These are phyloP conservation scores for Volvariella surrecta DNA, from an alignment of 1,284 basidiomycete species.

Conservation along the genomic window DNA sequence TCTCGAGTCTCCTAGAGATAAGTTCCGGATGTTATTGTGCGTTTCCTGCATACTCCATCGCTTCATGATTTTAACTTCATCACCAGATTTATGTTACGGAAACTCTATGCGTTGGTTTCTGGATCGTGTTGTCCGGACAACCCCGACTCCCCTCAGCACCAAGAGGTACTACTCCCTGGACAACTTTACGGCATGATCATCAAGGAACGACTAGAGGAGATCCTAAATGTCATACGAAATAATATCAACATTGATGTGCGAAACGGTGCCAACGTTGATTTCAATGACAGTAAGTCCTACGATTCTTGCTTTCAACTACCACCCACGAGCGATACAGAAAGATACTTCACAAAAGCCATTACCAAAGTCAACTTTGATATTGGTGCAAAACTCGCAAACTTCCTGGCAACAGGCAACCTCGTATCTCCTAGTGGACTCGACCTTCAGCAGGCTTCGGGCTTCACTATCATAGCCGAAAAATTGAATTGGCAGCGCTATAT, in stretches of 20 bases:
- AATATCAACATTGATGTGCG: conserved; percentile 76
- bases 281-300: conserved; percentile 69
- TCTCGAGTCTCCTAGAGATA: conserved; percentile 84
- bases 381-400: conserved; percentile 85
- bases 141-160: conserved; percentile 97
- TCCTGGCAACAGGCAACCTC: conserved; percentile 96
- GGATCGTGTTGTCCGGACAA: conserved; percentile 92
- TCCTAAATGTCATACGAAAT: conserved; percentile 66
- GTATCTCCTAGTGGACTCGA: conserved; percentile 94
- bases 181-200: conserved; percentile 95
- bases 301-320: background rate
- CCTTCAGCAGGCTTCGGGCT: conserved; percentile 94
- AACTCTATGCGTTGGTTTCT: conserved; percentile 90
- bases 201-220: conserved; percentile 95
- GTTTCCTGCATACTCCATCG: conserved; percentile 17
- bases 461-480: conserved; percentile 98
- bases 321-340: conserved; percentile 36
- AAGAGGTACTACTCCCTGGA: conserved; percentile 95
- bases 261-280: conserved; percentile 71
- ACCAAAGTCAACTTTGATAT: conserved; percentile 87
- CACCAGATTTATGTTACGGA: conserved; percentile 91
- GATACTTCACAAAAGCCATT: conserved; percentile 78
- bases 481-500: conserved; percentile 99
- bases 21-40: conserved; percentile 93
- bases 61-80: background rate